A percentile compares a stretch with the other conserved stretches of the same genome.
These are phyloP conservation scores for Cryphonectria japonica DNA, from an alignment of 2,329 filamentous ascomycete genomes.

Conservation along the genomic window DNA sequence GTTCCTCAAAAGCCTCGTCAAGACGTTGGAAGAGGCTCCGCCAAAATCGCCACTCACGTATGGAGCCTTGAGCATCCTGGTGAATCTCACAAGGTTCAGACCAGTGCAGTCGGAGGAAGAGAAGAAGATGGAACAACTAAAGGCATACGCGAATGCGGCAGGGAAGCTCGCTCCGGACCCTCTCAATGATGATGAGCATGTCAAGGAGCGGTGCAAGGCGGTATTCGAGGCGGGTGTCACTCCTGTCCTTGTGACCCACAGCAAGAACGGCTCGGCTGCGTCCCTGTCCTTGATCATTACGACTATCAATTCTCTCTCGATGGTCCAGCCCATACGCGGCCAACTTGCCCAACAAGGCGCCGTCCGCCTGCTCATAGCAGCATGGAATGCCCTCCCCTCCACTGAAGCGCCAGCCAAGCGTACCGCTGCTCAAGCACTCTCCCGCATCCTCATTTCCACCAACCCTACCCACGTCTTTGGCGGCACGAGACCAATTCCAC, in stretches of 20 bases:
- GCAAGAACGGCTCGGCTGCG: slow-evolving; percentile 71
- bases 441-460: slow-evolving; percentile 83
- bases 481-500: slow-evolving; percentile 71
- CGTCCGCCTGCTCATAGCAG: slow-evolving; percentile 78
- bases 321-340: slow-evolving; percentile 73
- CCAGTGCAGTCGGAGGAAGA: slow-evolving; percentile 85
- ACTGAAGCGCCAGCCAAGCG: slow-evolving; percentile 52
- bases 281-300: slow-evolving; percentile 74
- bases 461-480: slow-evolving; percentile 85
- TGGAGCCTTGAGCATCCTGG: slow-evolving; percentile 82
- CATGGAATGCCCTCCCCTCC: slow-evolving; percentile 65
- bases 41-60: slow-evolving; percentile 76
- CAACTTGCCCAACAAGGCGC: slow-evolving; percentile 92
- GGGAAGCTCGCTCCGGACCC: slow-evolving; percentile 68
- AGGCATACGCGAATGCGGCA: slow-evolving; percentile 88
- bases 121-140: slow-evolving; percentile 87
- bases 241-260: slow-evolving; percentile 75
- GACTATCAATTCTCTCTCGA: slow-evolving; percentile 78
- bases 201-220: slow-evolving; percentile 73
- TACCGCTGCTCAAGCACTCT: slow-evolving; percentile 77
- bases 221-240: slow-evolving; percentile 80
- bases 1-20: slow-evolving; percentile 72
- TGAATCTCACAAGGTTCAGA: slow-evolving; percentile 81
- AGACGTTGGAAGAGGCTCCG: slow-evolving; percentile 60
- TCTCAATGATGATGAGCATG: slow-evolving; percentile 76